Percentiles rank a stretch among this genome's conserved stretches.
Conservation (phyloP, 2,329 filamentous ascomycete species). For the Macrophomina pseudophaseolina region DNA sequence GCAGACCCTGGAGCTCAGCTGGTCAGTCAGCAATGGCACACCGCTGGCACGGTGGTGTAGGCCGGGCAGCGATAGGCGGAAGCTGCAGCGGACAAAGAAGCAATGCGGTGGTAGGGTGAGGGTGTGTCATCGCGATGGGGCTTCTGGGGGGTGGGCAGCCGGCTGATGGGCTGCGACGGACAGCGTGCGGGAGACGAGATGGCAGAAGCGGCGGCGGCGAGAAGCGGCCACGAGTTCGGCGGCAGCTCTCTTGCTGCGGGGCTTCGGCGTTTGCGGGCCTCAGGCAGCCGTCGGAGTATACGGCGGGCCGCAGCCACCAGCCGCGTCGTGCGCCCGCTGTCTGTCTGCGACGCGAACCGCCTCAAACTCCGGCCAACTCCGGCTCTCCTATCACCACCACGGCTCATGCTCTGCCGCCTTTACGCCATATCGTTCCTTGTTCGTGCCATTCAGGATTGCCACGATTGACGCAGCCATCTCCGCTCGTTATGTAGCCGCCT, state of each 20-base stretch:
- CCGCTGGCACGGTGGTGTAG: background rate
- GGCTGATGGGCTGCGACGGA: background rate
- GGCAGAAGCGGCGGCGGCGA: background rate
- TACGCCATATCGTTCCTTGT: too few relatives aligned
- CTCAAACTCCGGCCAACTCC: conserved; percentile 20
- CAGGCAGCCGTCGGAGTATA: background rate
- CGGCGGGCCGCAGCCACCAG: background rate
- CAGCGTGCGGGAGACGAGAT: background rate
- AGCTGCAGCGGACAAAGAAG: background rate
- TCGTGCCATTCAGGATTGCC: too few relatives aligned
- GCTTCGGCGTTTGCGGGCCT: background rate
- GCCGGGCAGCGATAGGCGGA: background rate
- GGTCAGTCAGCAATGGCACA: conserved; percentile 23
- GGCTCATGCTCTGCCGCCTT: background rate
- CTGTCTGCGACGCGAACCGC: background rate
- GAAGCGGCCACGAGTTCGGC: background rate
- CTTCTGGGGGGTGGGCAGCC: background rate
- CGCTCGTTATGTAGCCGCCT: background rate
- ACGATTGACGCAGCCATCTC: background rate
- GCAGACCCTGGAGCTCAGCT: conserved; percentile 13
- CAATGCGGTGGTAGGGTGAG: conserved; percentile 1
- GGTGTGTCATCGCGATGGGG: background rate
- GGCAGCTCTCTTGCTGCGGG: background rate
- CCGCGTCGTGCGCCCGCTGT: background rate
- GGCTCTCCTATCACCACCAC: background rate